phyloP scores from a whole-genome alignment of 164 flowering plant genomes.

The Vitis riparia region DNA sequence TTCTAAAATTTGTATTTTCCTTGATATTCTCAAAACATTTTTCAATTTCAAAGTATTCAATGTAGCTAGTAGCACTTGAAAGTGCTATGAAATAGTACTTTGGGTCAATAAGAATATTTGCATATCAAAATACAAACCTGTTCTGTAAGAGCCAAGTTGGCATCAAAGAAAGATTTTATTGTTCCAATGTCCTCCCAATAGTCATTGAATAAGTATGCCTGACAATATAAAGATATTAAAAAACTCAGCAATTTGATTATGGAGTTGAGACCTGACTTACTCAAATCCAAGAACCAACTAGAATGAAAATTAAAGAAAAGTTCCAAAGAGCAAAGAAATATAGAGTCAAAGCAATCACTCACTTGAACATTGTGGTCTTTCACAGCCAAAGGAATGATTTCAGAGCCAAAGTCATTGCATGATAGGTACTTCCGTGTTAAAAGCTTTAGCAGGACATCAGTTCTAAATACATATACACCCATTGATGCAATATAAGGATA shows the following conservation, averaged over 20 bases:
- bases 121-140: constrained; percentile 47
- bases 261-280: not conserved
- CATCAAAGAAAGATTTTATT: constrained; percentile 78
- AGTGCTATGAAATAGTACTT: not conserved
- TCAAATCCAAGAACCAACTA: not conserved
- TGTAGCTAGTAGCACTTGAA: not conserved
- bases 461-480: constrained; percentile 86
- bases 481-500: constrained; percentile 90
- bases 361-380: constrained; percentile 74
- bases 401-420: constrained; percentile 88
- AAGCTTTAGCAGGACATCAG: constrained; percentile 71
- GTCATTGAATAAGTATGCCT: constrained; percentile 92
- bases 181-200: constrained; percentile 99
- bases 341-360: not conserved
- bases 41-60: too few relatives aligned
- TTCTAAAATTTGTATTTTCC: too few relatives aligned
- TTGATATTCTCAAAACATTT: too few relatives aligned
- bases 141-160: constrained; percentile 90
- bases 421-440: constrained; percentile 58
- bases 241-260: constrained; percentile 5
- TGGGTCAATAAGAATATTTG: not conserved
- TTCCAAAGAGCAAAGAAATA: not conserved
- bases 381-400: constrained; percentile 77
- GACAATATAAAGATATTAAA: constrained; percentile 12
- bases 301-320: not conserved